Evolutionary conservation across 192 early-diverging fungal genomes (phyloP).

Genomic region (Coemansia reversa): DNA sequence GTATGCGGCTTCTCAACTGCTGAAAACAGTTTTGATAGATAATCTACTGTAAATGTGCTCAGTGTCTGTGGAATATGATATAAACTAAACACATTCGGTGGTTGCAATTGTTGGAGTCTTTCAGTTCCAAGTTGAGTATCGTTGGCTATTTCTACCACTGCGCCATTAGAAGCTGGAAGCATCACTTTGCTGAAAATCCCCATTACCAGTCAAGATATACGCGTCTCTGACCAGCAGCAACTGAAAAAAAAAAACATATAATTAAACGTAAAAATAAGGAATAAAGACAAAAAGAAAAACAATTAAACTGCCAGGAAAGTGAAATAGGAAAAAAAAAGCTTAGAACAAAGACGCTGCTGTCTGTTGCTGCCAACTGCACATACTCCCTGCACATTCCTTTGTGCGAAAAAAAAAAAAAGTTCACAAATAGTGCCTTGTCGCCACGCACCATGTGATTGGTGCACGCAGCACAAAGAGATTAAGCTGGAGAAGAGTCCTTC

Average conservation of each 20-base stretch:
- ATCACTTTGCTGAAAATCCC: not conserved
- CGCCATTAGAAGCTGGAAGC: conserved; percentile 1
- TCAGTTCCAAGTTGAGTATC: not conserved
- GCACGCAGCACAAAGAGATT: not conserved
- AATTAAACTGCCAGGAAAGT: not conserved
- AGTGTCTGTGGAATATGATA: conserved; percentile 46
- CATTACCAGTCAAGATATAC: not conserved
- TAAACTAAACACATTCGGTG: conserved; percentile 15
- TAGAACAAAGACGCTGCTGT: not conserved
- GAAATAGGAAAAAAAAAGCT: not conserved
- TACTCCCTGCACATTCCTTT: not conserved
- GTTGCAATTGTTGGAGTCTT: not conserved
- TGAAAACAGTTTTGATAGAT: conserved; percentile 44
- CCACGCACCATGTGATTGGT: not conserved
- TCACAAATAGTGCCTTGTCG: not conserved
- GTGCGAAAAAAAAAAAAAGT: conserved; percentile 7
- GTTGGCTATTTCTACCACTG: not conserved
- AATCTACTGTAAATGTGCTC: conserved; percentile 36
- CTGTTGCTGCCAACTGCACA: not conserved
- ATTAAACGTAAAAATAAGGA: not conserved
- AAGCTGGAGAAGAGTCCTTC: not conserved
- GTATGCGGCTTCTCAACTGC: conserved; percentile 30
- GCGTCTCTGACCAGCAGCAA: not conserved
- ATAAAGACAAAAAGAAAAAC: not conserved
- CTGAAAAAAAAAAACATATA: not conserved